These are phyloP conservation scores for Eleusine indica DNA, from an alignment of 176 grass and related monocot species.

Conservation along the genomic window DNA sequence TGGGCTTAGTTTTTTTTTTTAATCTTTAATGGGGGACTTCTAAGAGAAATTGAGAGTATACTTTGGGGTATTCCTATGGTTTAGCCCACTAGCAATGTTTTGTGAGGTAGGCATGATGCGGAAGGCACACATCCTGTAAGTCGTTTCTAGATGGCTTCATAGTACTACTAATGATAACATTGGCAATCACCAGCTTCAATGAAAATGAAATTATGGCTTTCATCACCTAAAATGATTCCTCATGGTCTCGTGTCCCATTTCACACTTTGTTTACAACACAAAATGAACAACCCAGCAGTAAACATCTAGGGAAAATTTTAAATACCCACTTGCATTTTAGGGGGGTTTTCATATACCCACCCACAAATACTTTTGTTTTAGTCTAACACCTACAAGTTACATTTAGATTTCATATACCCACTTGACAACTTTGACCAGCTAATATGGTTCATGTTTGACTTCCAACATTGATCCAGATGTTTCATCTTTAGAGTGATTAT, in stretches of 20 bases:
- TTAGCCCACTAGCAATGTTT: not conserved
- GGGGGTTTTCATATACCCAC: too few relatives aligned
- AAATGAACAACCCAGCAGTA: not conserved
- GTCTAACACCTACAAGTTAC: too few relatives aligned
- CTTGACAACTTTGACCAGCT: too few relatives aligned
- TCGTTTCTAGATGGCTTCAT: not conserved
- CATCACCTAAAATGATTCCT: not conserved
- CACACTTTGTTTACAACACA: not conserved
- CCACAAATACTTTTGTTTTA: too few relatives aligned
- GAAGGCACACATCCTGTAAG: not conserved
- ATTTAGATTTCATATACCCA: too few relatives aligned
- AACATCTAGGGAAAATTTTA: not conserved
- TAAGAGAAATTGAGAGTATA: not conserved
- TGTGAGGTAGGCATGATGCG: not conserved
- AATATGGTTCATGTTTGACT: too few relatives aligned
- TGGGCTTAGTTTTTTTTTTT: not conserved
- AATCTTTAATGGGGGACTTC: not conserved
- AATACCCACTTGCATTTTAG: too few relatives aligned
- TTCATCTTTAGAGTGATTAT: too few relatives aligned
- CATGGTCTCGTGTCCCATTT: not conserved
- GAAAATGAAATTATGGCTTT: constrained; percentile 8
- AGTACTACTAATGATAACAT: not conserved
- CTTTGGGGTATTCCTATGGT: not conserved
- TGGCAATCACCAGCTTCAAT: constrained; percentile 8
- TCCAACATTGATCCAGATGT: too few relatives aligned